Evolutionary conservation across 1,139 yeast species (phyloP), one percentile per base, ranked within the genome.

Genomic region (Candida sp.): DNA sequence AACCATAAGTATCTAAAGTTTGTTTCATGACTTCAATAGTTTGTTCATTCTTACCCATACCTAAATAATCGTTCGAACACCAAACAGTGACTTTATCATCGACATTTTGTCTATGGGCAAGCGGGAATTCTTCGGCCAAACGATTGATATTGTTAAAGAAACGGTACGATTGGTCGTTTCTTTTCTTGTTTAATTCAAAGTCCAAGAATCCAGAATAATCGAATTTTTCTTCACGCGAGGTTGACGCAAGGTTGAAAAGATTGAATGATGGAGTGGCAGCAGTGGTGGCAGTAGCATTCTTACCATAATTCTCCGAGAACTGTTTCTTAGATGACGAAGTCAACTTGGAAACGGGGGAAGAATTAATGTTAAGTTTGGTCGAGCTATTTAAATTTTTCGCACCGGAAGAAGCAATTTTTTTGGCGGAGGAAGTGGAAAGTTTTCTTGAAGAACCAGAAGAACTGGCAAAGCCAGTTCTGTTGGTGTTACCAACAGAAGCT

Each of bases 51-150:
- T 80, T 82, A 42, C 97, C 95, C 95, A 95, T 87, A 19, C 98
- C 97, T 50, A 93, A 75, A 66, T 93, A 93, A 66, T 93, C 99
- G 64, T 93, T 93, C 38, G 98, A 90, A 61, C 99, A 93, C 99
- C 99, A 93, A 45, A 93, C 99, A 45, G 96, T 88, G 48, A 93
- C 99, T 63, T 87, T 87, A 56, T 89, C 95, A 21, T 73, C 73
- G 58, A 84, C 91, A 38, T 65, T 54, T 43, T 82, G 76, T 52
- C 95, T 81, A 61, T 93, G 99, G 37, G 99, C 99, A 57, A 71
- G 73, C 37, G 99, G 99, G 61, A 89, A 93, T 60, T 91, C 97
- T 50, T 83, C 75, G 42, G 98, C 98, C 58, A 93, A 78, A 54
- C 99, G 84, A 73, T 93, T 93, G 71, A 93, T 90, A 74, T 93